These are phyloP conservation scores for Didymella exigua DNA, from an alignment of 2,329 filamentous ascomycete species.

Conservation along the genomic window DNA sequence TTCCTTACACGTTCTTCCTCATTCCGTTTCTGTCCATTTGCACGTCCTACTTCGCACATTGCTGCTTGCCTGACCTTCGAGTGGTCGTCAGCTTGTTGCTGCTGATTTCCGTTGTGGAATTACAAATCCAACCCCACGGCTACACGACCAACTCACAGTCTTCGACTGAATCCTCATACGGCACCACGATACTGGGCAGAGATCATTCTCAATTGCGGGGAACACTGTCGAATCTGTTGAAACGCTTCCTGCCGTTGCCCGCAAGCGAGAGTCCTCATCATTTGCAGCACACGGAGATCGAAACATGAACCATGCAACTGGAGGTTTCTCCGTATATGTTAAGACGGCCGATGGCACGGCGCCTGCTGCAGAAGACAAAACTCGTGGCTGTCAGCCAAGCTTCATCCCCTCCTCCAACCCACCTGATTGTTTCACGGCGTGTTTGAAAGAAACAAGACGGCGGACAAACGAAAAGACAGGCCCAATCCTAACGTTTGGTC, in stretches of 20 bases:
- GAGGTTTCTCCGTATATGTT: not conserved
- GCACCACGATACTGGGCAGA: not conserved
- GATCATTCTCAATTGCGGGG: not conserved
- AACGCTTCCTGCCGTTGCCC: not conserved
- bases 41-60: not conserved
- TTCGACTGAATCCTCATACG: not conserved
- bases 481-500: not conserved
- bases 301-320: not conserved
- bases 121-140: too few species aligned
- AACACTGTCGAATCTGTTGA: not conserved
- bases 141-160: too few species aligned
- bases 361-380: conserved; percentile 9
- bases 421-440: not conserved
- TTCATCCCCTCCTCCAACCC: not conserved
- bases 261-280: not conserved
- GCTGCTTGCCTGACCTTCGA: too few species aligned
- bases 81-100: too few species aligned
- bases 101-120: too few species aligned
- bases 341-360: too few species aligned
- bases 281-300: not conserved
- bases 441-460: conserved; percentile 1
- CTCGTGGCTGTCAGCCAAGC: not conserved
- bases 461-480: not conserved
- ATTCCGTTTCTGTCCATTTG: not conserved
- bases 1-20: not conserved